phyloP scores from a whole-genome alignment of 768 basidiomycete species.

The Auriscalpium orientale region DNA sequence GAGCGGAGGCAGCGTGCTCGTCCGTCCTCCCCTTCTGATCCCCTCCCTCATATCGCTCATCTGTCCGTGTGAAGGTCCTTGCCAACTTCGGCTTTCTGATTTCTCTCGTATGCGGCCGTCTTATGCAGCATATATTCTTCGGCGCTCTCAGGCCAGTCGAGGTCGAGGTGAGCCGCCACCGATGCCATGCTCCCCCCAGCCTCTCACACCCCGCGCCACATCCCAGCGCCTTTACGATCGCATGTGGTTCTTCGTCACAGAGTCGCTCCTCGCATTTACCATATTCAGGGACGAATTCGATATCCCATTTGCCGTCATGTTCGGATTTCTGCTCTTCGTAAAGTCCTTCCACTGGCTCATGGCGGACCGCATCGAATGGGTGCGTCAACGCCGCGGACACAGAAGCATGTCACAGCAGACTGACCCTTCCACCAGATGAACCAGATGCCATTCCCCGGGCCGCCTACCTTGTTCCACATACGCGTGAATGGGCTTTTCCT shows the following conservation, averaged over 20 bases:
- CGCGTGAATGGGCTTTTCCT: constrained; percentile 70
- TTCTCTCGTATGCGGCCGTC: constrained; percentile 66
- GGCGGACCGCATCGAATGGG: constrained; percentile 94
- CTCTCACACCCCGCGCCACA: background rate
- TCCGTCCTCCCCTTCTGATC: constrained; percentile 28
- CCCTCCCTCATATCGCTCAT: background rate
- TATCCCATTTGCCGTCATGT: constrained; percentile 87
- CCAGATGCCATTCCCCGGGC: constrained; percentile 83
- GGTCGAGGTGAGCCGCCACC: constrained; percentile 62
- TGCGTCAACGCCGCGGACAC: constrained; percentile 29
- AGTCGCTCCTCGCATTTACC: constrained; percentile 91
- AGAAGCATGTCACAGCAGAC: background rate
- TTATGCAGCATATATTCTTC: constrained; percentile 86
- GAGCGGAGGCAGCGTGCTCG: constrained; percentile 89
- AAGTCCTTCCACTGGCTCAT: constrained; percentile 99
- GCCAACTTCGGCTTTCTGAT: constrained; percentile 85
- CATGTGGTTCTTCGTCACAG: constrained; percentile 96
- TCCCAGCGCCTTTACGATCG: constrained; percentile 89
- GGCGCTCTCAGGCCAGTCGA: constrained; percentile 81
- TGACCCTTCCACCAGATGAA: constrained; percentile 68
- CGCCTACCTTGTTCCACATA: constrained; percentile 75
- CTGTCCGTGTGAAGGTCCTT: constrained; percentile 49
- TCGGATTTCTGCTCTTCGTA: constrained; percentile 87
- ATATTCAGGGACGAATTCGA: constrained; percentile 97
- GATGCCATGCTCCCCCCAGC: background rate